These are phyloP conservation scores for Ilex aquifolium DNA, from an alignment of 257 asterid genomes.

Conservation along the genomic window DNA sequence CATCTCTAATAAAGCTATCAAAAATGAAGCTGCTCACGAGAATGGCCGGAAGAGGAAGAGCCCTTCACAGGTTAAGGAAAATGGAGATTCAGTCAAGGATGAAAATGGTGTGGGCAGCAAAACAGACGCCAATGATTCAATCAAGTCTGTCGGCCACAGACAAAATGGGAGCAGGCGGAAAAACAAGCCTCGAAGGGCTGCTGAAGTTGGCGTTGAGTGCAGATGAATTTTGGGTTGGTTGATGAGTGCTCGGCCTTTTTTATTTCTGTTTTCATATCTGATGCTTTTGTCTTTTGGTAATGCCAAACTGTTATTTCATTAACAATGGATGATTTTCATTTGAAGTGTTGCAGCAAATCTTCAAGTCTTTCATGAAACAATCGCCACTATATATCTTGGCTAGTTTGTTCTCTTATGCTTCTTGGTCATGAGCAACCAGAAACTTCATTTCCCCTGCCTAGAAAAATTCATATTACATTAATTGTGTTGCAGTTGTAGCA, in stretches of 20 bases:
- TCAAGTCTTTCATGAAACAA: too few species aligned
- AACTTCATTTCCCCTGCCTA: too few species aligned
- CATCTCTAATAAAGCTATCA: slow-evolving; percentile 28
- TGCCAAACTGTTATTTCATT: too few species aligned
- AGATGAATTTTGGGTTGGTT: slow-evolving; percentile 25
- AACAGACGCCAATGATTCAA: slow-evolving; percentile 26
- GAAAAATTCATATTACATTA: too few species aligned
- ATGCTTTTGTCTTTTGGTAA: too few species aligned
- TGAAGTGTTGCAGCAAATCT: too few species aligned
- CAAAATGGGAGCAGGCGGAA: slow-evolving; percentile 73
- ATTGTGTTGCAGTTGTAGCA: too few species aligned
- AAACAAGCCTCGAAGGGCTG: slow-evolving; percentile 87
- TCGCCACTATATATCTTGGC: too few species aligned
- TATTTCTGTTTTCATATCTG: too few species aligned
- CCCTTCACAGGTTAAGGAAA: slow-evolving; percentile 45
- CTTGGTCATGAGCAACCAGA: too few species aligned
- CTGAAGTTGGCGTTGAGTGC: slow-evolving; percentile 92
- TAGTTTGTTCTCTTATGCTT: too few species aligned
- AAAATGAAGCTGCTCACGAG: slow-evolving; percentile 37
- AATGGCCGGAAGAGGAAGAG: slow-evolving; percentile 63
- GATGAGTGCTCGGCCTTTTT: background rate
- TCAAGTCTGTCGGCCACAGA: slow-evolving; percentile 57
- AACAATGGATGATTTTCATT: too few species aligned
- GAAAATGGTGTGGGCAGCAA: slow-evolving; percentile 40
- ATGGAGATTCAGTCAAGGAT: slow-evolving; percentile 39